These are phyloP conservation scores for Dothistroma pini DNA, from an alignment of 2,329 filamentous ascomycete species.

Conservation along the genomic window DNA sequence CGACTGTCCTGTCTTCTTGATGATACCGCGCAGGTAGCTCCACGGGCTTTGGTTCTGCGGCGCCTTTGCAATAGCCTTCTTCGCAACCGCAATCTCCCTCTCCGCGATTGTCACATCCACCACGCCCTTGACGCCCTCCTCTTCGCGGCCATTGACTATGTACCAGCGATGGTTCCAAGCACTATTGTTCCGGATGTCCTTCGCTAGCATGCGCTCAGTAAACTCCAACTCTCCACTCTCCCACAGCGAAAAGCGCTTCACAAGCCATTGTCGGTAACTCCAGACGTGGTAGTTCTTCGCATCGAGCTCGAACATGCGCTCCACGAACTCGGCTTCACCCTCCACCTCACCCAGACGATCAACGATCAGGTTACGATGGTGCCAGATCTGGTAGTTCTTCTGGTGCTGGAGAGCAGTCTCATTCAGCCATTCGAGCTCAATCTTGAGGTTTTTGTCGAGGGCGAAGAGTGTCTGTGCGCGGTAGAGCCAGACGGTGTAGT, in stretches of 20 bases:
- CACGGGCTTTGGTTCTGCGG: slow-evolving; percentile 94
- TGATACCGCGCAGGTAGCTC: slow-evolving; percentile 81
- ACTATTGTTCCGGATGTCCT: slow-evolving; percentile 91
- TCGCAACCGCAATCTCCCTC: slow-evolving; percentile 65
- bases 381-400: slow-evolving; percentile 99
- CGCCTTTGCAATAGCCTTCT: slow-evolving; percentile 69
- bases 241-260: slow-evolving; percentile 61
- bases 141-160: slow-evolving; percentile 67
- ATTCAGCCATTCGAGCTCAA: slow-evolving; percentile 85
- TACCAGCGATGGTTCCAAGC: slow-evolving; percentile 98
- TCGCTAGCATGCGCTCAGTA: slow-evolving; percentile 67
- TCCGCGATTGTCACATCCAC: slow-evolving; percentile 58
- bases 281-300: slow-evolving; percentile 99
- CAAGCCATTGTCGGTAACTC: slow-evolving; percentile 82
- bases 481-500: slow-evolving; percentile 99
- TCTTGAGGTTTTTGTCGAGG: slow-evolving; percentile 60
- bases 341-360: slow-evolving; percentile 45
- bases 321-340: slow-evolving; percentile 69
- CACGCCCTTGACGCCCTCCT: slow-evolving; percentile 35
- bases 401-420: slow-evolving; percentile 74
- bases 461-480: slow-evolving; percentile 73
- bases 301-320: slow-evolving; percentile 76
- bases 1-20: slow-evolving; percentile 60
- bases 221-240: slow-evolving; percentile 59
- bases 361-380: slow-evolving; percentile 58